These are phyloP conservation scores for Digitaria exilis DNA, from an alignment of 202 grass and related monocot species.

Conservation along the genomic window DNA sequence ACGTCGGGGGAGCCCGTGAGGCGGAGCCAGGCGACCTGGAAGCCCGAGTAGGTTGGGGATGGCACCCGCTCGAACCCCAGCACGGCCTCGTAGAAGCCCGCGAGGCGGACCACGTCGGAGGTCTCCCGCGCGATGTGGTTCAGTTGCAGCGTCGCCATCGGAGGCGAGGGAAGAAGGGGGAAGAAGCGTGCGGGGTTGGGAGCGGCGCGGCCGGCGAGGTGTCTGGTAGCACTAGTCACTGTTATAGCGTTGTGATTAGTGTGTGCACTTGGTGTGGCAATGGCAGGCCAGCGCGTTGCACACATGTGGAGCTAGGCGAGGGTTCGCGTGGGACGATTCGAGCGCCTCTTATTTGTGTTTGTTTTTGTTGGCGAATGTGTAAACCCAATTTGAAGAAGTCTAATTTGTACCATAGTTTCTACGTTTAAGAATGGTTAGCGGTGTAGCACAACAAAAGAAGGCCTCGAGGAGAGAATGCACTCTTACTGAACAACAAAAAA, in stretches of 20 bases:
- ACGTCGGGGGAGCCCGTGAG: slow-evolving; percentile 53
- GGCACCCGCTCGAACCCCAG: slow-evolving; percentile 79
- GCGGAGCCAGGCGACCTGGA: slow-evolving; percentile 83
- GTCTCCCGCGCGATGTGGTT: slow-evolving; percentile 91
- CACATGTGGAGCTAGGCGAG: slow-evolving; percentile 8
- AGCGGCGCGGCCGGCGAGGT: not conserved
- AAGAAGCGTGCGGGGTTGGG: not conserved
- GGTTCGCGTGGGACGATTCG: not conserved
- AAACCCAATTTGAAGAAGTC: not conserved
- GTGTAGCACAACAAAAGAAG: no score
- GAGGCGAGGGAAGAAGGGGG: not conserved
- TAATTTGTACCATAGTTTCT: no score
- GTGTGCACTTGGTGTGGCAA: no score
- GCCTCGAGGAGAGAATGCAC: no score
- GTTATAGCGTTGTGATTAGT: not conserved
- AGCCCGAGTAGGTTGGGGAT: slow-evolving; percentile 44
- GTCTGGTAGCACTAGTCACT: not conserved
- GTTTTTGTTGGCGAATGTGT: not conserved
- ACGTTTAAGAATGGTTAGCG: no score
- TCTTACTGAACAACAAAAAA: not conserved
- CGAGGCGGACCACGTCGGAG: slow-evolving; percentile 74
- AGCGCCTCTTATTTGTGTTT: no score
- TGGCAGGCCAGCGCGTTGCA: slow-evolving; percentile 5
- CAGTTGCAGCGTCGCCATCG: slow-evolving; percentile 72
- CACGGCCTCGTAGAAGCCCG: slow-evolving; percentile 86